Evolutionary conservation across 371 early-diverging fungal species (phyloP), one percentile per base, ranked within the genome.

Genomic region (Rhizomucor pusillus): DNA sequence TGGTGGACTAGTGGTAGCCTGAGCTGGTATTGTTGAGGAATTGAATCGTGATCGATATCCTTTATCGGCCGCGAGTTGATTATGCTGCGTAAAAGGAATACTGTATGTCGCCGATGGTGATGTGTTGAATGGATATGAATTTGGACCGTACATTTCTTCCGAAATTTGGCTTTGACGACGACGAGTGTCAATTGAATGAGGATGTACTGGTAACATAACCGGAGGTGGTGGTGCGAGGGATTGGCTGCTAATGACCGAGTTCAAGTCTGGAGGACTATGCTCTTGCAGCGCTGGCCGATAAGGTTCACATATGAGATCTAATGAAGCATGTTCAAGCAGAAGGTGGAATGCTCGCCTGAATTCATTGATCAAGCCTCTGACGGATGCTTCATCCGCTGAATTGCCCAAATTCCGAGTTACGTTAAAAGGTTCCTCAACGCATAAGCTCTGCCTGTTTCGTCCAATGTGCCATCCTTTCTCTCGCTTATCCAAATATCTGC

Each of bases 381-480:
- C 87, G 12, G 90, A 84, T 0, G 80, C 70, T 33, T 69, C 78
- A 67, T 94, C 93, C 1, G 93, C 93, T 13, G 91, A 89, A 57
- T 96, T 94, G 0, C 92, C 94, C 2, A 96, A 73, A 56, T 96
- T 96, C 37, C 94, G 78, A 39, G 81, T 69, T 0, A 86, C 81
- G 57, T 88, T 86, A 60, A 96, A 91, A 1, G 94, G 94, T 62
- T 94, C 94, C 61, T 96, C 95, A n/a, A 94, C 83, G 63, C 94
- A 91, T 16, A 94, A 70, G 37, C 87, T 73, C 50, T 80, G 66
- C 50, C 79, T 82, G 46, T 79, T 62, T 19, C 65, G 65, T 2
- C 73, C 73, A n/a, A 45, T 52, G 34, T 72, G 51, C 96, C 96
- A 96, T 2, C 85, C 90, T 66, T 94, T 94, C 46, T 87, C 84